Base-by-base conservation (phyloP, 495 filamentous ascomycete genomes). In the Parmelia sp. region DNA sequence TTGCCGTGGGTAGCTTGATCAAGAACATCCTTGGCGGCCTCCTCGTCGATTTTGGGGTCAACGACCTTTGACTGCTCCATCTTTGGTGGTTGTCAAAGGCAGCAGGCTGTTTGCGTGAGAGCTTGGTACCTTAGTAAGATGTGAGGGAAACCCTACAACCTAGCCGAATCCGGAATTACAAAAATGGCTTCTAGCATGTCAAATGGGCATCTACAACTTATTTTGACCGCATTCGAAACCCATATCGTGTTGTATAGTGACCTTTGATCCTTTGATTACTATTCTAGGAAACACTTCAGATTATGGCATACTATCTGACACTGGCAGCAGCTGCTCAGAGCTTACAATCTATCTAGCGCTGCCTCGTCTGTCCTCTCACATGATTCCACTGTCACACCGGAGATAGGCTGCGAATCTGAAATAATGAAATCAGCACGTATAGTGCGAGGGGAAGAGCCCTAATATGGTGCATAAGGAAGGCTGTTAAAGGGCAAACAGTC, bases 51-150 rank as follows among this genome's bases (percentile, higher is more conserved):
- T 44, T 60, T 55, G 25, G 62, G 45, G 53, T 69, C 69, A 37
- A 60, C 40, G 3, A 66, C 23, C 37, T 71, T 71, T 49, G 69
- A 69, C 58, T 69, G 61, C 51, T 69, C 67, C 11, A 53, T 37
- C 67, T 69, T 71, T 10, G 55, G 45, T 44, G 37, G 25, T 31
- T 31, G 58, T 25, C 17, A 14, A 14, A 9, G 39, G 9, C 10
- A 19, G 37, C 4, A 12, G 25, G 14, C 19, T 31, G 37, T 27
- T 31, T 39, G 49, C 23, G 51, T 39, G 47, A 57, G 51, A 44
- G 11, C 33, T 57, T 47, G 11, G 40, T 44, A 4, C 3, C 5
- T 4, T 44, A 1, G n/a, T 29, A 29, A 21, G 47, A 29, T 29
- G 60, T 31, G 60, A 5, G 47, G 53, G 37, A 42, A 42, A 14